phyloP scores from a whole-genome alignment of 129 eudicot species.

The Erigeron canadensis region DNA sequence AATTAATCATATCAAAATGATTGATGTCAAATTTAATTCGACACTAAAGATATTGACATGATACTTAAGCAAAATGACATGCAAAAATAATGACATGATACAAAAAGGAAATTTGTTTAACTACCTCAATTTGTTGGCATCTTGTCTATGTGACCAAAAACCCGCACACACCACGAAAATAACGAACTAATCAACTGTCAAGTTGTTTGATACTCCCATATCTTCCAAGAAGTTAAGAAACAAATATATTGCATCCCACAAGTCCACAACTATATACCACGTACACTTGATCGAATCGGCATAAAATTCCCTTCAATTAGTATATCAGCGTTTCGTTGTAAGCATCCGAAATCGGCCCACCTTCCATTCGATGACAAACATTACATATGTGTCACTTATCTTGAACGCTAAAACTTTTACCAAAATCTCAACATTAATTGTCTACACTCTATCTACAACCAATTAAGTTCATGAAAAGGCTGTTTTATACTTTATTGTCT shows the following conservation, averaged over 20 bases:
- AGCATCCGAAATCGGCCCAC: neutral
- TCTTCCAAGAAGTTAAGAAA: neutral
- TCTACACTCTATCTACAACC: too few species aligned
- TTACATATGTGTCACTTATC: conserved; percentile 11
- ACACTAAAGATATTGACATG: conserved; percentile 1
- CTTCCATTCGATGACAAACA: neutral
- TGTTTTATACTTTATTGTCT: conserved; percentile 40
- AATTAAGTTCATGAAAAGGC: conserved; percentile 32
- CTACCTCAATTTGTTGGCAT: neutral
- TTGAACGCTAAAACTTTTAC: conserved; percentile 3
- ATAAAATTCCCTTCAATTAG: neutral
- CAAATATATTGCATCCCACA: neutral
- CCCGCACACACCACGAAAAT: neutral
- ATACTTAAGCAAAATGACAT: neutral
- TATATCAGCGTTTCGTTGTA: neutral
- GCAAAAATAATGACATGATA: neutral
- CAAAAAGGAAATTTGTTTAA: neutral
- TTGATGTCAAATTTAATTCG: neutral
- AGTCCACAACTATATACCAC: neutral
- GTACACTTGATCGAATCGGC: neutral
- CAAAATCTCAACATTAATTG: conserved; percentile 22
- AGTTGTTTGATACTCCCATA: neutral
- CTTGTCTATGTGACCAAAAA: neutral
- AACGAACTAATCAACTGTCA: neutral
- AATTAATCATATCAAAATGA: too few species aligned